These are phyloP conservation scores for Metrosideros polymorpha DNA, from an alignment of 441 rosid species.

Conservation along the genomic window DNA sequence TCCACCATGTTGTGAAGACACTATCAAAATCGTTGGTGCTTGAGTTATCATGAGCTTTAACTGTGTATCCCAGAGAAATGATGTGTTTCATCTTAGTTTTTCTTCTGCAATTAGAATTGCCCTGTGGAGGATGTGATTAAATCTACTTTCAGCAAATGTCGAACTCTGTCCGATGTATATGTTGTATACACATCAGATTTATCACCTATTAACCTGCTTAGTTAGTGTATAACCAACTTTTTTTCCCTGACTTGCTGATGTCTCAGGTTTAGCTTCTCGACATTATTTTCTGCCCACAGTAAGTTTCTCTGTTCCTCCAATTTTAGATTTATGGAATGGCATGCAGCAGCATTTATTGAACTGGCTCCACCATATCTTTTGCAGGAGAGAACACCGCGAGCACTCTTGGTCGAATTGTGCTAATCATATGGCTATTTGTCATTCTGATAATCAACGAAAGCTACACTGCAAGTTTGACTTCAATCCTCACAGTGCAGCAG, in stretches of 20 bases:
- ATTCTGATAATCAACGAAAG: conserved; percentile 87
- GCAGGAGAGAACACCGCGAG: conserved; percentile 84
- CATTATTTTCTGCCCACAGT: conserved; percentile 85
- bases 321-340: background rate
- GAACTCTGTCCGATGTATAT: background rate
- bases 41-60: background rate
- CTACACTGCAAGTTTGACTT: conserved; percentile 92
- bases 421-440: conserved; percentile 87
- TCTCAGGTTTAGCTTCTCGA: conserved; percentile 95
- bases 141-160: background rate
- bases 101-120: background rate
- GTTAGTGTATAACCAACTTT: conserved; percentile 13
- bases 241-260: conserved; percentile 8
- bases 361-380: conserved; percentile 9
- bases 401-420: conserved; percentile 75
- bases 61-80: background rate
- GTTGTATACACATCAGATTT: background rate
- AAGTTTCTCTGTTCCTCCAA: conserved; percentile 21
- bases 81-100: background rate
- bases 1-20: background rate
- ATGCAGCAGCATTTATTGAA: conserved; percentile 1
- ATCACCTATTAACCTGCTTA: background rate
- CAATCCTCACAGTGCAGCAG: conserved; percentile 84
- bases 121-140: background rate
- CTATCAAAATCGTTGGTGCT: background rate